Evolutionary conservation across 768 basidiomycete species (phyloP).

Genomic region (Tremella fuciformis): DNA sequence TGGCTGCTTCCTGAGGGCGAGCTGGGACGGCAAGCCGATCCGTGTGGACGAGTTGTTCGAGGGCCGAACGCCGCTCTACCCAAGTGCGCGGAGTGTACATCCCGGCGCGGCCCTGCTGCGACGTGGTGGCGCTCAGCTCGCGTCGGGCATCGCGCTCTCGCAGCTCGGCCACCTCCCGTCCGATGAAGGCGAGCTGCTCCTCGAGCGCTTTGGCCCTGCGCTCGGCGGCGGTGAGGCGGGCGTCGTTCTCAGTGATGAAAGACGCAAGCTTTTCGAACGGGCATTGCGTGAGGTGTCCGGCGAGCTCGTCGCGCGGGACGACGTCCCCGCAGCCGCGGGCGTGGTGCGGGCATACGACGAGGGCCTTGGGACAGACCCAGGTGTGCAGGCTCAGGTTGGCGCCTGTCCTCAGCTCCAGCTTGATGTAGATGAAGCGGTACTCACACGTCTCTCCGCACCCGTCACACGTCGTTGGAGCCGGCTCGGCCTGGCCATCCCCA

Average conservation of each 20-base stretch:
- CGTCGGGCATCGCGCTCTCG: not conserved
- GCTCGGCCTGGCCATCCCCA: not conserved
- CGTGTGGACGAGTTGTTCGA: not conserved
- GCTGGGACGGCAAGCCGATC: not conserved
- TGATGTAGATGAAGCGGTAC: slow-evolving; percentile 9
- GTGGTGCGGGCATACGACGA: slow-evolving; percentile 28
- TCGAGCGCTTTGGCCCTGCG: slow-evolving; percentile 14
- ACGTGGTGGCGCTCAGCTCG: slow-evolving; percentile 8
- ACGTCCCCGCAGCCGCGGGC: slow-evolving; percentile 31
- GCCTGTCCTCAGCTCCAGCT: slow-evolving; percentile 8
- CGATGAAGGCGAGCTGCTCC: slow-evolving; percentile 11
- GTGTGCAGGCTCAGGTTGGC: slow-evolving; percentile 17
- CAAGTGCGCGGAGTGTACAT: not conserved
- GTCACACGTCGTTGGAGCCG: slow-evolving; percentile 9
- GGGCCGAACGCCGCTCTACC: slow-evolving; percentile 2
- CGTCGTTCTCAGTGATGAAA: slow-evolving; percentile 25
- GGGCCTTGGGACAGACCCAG: slow-evolving; percentile 31
- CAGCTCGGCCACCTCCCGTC: slow-evolving; percentile 8
- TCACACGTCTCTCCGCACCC: slow-evolving; percentile 20
- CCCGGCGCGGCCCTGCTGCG: not conserved
- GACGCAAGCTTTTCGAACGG: slow-evolving; percentile 28
- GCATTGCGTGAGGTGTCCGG: slow-evolving; percentile 27
- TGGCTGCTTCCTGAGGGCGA: not conserved
- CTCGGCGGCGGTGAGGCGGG: slow-evolving; percentile 21
- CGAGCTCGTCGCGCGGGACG: slow-evolving; percentile 18